These are phyloP conservation scores for Kondoa malvinella DNA, from an alignment of 768 basidiomycete genomes.

Conservation along the genomic window DNA sequence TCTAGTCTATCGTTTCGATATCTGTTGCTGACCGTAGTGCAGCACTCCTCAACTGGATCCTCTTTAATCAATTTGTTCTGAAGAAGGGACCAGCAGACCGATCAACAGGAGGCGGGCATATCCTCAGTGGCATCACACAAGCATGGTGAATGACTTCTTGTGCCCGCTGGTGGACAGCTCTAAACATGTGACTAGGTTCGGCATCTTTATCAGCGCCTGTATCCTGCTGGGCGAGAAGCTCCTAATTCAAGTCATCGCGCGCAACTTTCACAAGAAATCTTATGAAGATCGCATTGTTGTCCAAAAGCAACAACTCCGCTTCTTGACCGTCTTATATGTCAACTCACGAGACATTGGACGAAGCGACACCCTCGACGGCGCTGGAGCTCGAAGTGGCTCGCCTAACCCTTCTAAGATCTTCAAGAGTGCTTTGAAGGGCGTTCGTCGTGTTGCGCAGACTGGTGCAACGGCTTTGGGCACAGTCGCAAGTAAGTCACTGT, in stretches of 20 bases:
- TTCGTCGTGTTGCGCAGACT: slow-evolving; percentile 55
- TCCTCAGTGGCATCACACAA: slow-evolving; percentile 45
- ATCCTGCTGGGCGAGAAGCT: slow-evolving; percentile 69
- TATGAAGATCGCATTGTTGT: slow-evolving; percentile 56
- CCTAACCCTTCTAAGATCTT: slow-evolving; percentile 48
- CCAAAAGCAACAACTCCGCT: slow-evolving; percentile 59
- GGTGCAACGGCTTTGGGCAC: slow-evolving; percentile 59
- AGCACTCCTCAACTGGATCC: slow-evolving; percentile 42
- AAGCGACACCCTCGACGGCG: slow-evolving; percentile 44
- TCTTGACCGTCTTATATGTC: slow-evolving; percentile 57
- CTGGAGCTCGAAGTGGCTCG: slow-evolving; percentile 29
- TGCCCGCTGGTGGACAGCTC: neutral
- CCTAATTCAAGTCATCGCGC: slow-evolving; percentile 44
- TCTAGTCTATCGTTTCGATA: neutral
- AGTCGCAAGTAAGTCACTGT: no score
- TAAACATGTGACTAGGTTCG: slow-evolving; percentile 32
- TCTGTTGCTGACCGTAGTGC: neutral
- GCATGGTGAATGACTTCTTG: slow-evolving; percentile 37
- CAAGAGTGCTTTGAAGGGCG: slow-evolving; percentile 53
- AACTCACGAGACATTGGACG: slow-evolving; percentile 60
- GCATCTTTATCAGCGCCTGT: slow-evolving; percentile 48
- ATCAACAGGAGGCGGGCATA: slow-evolving; percentile 26
- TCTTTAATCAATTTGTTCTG: slow-evolving; percentile 35
- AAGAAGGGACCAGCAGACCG: slow-evolving; percentile 10
- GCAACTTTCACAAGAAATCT: slow-evolving; percentile 35